Evolutionary conservation across 495 filamentous ascomycete genomes (phyloP).

Genomic region (Penicillium robsamsonii): DNA sequence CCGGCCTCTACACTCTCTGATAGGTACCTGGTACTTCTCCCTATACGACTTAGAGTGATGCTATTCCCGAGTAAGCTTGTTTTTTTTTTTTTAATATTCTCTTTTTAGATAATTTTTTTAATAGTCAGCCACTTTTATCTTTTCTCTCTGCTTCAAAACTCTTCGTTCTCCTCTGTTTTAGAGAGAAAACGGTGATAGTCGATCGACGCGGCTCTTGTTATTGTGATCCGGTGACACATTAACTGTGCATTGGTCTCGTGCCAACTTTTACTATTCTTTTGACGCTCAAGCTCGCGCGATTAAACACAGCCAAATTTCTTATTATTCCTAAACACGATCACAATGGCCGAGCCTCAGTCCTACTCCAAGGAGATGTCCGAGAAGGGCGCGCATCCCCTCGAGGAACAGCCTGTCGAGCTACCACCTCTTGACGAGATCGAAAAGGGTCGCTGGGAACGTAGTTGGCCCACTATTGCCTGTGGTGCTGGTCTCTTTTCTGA

Average conservation of each 20-base stretch:
- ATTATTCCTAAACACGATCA: constrained; percentile 7
- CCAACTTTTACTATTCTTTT: neutral
- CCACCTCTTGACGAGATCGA: constrained; percentile 37
- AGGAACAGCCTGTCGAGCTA: constrained; percentile 21
- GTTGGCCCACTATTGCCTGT: constrained; percentile 73
- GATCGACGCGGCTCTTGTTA: neutral
- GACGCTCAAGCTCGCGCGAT: neutral
- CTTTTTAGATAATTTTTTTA: neutral
- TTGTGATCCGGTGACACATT: constrained; percentile 12
- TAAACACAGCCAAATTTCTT: neutral
- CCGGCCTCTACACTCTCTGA: neutral
- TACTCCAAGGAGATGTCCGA: constrained; percentile 16
- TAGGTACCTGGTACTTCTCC: constrained; percentile 4
- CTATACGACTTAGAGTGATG: neutral
- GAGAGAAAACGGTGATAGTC: neutral
- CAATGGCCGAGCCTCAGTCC: constrained; percentile 5
- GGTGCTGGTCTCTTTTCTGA: constrained; percentile 89
- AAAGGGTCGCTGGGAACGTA: constrained; percentile 58
- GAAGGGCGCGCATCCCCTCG: constrained; percentile 16
- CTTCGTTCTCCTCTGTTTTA: neutral
- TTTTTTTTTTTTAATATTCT: neutral
- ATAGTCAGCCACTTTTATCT: neutral
- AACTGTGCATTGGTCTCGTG: constrained; percentile 3
- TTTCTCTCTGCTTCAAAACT: neutral
- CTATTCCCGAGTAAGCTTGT: neutral